Percentiles rank a stretch among this genome's conserved stretches.
Evolutionary conservation across 2,329 filamentous ascomycete genomes (phyloP).

Genomic region (Colletotrichum echinochloae): DNA sequence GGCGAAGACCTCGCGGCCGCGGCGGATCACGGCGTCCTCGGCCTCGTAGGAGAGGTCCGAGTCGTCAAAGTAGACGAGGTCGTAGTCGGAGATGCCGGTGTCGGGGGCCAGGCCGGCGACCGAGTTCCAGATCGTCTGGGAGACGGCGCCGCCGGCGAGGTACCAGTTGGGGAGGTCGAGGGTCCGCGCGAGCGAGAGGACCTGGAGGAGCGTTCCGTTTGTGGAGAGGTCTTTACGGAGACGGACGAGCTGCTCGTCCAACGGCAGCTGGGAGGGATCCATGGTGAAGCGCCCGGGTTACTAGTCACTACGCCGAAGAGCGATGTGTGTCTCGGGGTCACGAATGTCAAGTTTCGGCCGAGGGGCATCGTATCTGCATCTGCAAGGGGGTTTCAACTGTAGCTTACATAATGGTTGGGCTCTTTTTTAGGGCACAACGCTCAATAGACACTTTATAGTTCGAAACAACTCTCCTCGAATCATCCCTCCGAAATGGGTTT

Average conservation of each 20-base stretch:
- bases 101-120: constrained; percentile 46
- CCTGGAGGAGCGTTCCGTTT: constrained; percentile 47
- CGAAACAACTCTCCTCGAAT: no score
- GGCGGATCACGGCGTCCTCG: constrained; percentile 50
- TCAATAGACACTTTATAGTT: no score
- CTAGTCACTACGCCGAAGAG: neutral
- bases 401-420: constrained; percentile 3
- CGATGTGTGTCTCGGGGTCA: neutral
- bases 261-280: constrained; percentile 41
- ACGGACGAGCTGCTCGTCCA: constrained; percentile 44
- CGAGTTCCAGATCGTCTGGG: constrained; percentile 55
- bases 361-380: neutral
- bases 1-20: constrained; percentile 47
- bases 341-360: neutral
- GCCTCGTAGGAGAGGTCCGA: constrained; percentile 52
- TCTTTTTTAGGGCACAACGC: neutral
- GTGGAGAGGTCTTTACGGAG: constrained; percentile 44
- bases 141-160: constrained; percentile 51
- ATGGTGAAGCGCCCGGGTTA: neutral
- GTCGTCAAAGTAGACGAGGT: constrained; percentile 51
- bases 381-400: neutral
- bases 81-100: constrained; percentile 53
- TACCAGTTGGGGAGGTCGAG: constrained; percentile 51
- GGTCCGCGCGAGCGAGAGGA: constrained; percentile 45
- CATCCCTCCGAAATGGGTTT: no score